These are phyloP conservation scores for Venturia aucupariae DNA, from an alignment of 2,329 filamentous ascomycete species.

Conservation along the genomic window DNA sequence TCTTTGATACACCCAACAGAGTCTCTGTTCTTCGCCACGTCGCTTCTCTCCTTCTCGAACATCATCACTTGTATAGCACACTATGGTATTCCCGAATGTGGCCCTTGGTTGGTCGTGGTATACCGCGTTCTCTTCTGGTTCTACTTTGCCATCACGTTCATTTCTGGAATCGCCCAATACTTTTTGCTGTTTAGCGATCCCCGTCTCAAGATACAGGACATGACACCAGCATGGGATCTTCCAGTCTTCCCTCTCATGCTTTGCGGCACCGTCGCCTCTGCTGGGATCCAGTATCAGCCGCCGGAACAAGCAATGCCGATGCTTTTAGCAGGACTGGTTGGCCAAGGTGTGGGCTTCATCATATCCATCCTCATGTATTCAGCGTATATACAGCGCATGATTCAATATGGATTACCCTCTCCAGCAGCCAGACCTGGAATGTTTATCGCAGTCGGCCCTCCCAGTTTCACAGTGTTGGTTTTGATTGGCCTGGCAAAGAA, in stretches of 20 bases:
- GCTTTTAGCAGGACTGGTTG: constrained; percentile 33
- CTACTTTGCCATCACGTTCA: constrained; percentile 52
- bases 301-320: constrained; percentile 27
- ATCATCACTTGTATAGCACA: constrained; percentile 57
- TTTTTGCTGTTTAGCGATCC: constrained; percentile 30
- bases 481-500: background rate
- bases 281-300: constrained; percentile 24
- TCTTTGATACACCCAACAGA: constrained; percentile 57
- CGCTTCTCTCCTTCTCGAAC: constrained; percentile 59
- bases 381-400: constrained; percentile 33
- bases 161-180: constrained; percentile 42
- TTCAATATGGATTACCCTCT: constrained; percentile 34
- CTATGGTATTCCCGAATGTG: constrained; percentile 54
- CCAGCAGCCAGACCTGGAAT: constrained; percentile 36
- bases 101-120: constrained; percentile 46
- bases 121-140: constrained; percentile 61
- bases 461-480: background rate
- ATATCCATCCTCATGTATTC: constrained; percentile 37
- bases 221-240: constrained; percentile 33
- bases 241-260: constrained; percentile 28
- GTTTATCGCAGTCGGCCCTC: constrained; percentile 44
- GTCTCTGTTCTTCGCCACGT: constrained; percentile 46
- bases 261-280: constrained; percentile 28
- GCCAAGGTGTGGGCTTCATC: constrained; percentile 37
- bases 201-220: constrained; percentile 29